phyloP scores from a whole-genome alignment of 176 grass and related monocot genomes.

The Paspalum notatum region DNA sequence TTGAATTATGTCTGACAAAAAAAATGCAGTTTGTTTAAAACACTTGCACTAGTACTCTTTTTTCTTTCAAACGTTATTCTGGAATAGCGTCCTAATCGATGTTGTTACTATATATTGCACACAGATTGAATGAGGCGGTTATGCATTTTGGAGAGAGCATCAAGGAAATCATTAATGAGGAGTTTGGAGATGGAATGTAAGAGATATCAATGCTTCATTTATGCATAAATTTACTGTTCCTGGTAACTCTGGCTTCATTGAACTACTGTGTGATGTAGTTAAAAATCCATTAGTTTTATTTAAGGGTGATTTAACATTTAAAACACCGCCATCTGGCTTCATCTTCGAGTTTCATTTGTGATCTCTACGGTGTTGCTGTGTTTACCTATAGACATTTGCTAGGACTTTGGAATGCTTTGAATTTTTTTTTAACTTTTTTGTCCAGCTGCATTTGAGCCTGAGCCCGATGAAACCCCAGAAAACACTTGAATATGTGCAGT shows the following conservation, averaged over 20 bases:
- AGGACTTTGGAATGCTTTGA: constrained; percentile 2
- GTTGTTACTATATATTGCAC: not conserved
- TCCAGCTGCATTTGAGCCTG: not conserved
- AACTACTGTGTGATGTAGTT: not conserved
- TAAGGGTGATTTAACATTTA: not conserved
- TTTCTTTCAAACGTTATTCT: too few relatives aligned
- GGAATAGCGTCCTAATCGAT: constrained; percentile 5
- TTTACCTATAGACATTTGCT: not conserved
- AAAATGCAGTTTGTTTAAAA: not conserved
- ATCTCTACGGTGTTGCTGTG: not conserved
- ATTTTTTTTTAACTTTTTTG: too few relatives aligned
- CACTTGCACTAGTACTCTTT: not conserved
- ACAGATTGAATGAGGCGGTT: constrained; percentile 95
- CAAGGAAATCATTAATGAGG: constrained; percentile 98
- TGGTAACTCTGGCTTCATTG: not conserved
- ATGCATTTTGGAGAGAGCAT: constrained; percentile 99
- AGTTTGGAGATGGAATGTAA: constrained; percentile 99
- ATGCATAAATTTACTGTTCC: constrained; percentile 25
- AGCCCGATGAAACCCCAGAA: not conserved
- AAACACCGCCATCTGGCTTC: not conserved
- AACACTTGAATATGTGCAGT: not conserved
- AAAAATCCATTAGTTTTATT: not conserved
- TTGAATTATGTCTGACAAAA: not conserved
- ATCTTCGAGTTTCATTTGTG: not conserved
- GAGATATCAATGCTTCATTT: constrained; percentile 33